phyloP scores from a whole-genome alignment of 2,329 filamentous ascomycete species.

The Penicillium crustosum region DNA sequence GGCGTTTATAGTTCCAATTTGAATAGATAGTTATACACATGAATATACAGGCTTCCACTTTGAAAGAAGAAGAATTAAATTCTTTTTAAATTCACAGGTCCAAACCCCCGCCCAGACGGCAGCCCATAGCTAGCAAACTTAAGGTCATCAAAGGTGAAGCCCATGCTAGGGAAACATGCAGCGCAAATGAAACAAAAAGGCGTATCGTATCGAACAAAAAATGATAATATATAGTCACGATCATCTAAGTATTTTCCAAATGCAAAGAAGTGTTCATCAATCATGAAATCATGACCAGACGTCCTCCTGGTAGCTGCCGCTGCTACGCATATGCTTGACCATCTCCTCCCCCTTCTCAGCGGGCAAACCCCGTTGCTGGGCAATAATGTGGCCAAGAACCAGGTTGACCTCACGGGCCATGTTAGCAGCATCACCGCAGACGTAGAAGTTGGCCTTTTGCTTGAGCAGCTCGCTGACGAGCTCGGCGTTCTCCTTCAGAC shows the following conservation, averaged over 20 bases:
- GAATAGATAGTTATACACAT: background rate
- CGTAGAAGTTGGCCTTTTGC: constrained; percentile 89
- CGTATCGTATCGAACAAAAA: constrained; percentile 13
- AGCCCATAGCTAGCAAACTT: background rate
- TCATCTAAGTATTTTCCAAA: constrained; percentile 30
- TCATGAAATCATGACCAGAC: constrained; percentile 58
- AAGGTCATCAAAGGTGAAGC: constrained; percentile 2
- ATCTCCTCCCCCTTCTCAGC: constrained; percentile 91
- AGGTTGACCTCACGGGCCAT: constrained; percentile 94
- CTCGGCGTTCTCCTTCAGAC: constrained; percentile 76
- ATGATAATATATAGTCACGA: constrained; percentile 25
- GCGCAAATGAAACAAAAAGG: constrained; percentile 8
- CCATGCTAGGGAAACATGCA: constrained; percentile 14
- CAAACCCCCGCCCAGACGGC: constrained; percentile 1
- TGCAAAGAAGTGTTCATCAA: constrained; percentile 13
- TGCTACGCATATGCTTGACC: constrained; percentile 92
- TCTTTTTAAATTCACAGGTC: constrained; percentile 15
- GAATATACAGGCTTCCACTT: background rate
- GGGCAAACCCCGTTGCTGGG: constrained; percentile 76
- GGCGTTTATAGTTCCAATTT: background rate
- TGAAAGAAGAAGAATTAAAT: background rate
- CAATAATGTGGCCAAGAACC: constrained; percentile 81
- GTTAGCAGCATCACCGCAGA: constrained; percentile 95
- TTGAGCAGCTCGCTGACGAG: constrained; percentile 84
- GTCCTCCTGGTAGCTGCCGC: constrained; percentile 92